Conservation (phyloP, 2,329 filamentous ascomycete species). For the Ophiocordyceps camponoti-floridani region DNA sequence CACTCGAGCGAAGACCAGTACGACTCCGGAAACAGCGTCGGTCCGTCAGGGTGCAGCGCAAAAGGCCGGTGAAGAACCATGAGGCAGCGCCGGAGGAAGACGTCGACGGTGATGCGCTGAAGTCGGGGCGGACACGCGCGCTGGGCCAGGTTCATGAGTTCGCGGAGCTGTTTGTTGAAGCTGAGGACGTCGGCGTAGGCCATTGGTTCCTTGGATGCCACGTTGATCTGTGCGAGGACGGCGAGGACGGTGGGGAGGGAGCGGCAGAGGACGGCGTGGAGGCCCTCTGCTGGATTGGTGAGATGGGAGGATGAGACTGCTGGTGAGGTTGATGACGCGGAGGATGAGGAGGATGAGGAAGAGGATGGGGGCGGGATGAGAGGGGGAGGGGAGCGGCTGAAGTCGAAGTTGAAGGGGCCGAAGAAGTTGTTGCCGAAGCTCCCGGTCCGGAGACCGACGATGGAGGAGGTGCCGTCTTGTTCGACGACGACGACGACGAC, state of each 20-base stretch:
- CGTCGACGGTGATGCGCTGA: conserved; percentile 16
- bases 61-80: conserved; percentile 18
- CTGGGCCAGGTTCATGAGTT: conserved; percentile 13
- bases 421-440: background rate
- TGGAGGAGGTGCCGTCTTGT: background rate
- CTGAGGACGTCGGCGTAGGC: conserved; percentile 14
- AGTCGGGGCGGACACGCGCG: conserved; percentile 11
- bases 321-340: background rate
- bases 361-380: background rate
- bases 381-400: background rate
- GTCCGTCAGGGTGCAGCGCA: conserved; percentile 15
- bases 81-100: conserved; percentile 15
- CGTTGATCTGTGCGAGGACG: conserved; percentile 12
- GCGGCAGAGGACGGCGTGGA: conserved; percentile 14
- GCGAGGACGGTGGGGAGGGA: conserved; percentile 13
- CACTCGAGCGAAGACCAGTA: conserved; percentile 20
- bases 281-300: conserved; percentile 10
- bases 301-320: conserved; percentile 7
- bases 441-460: background rate
- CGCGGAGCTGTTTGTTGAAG: conserved; percentile 14
- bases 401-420: background rate
- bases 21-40: conserved; percentile 14
- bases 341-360: background rate
- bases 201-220: conserved; percentile 13
- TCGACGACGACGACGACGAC: background rate